A percentile compares a stretch with the other conserved stretches of the same genome.
phyloP scores from a whole-genome alignment of 129 eudicot species.

The Deinandra increscens region DNA sequence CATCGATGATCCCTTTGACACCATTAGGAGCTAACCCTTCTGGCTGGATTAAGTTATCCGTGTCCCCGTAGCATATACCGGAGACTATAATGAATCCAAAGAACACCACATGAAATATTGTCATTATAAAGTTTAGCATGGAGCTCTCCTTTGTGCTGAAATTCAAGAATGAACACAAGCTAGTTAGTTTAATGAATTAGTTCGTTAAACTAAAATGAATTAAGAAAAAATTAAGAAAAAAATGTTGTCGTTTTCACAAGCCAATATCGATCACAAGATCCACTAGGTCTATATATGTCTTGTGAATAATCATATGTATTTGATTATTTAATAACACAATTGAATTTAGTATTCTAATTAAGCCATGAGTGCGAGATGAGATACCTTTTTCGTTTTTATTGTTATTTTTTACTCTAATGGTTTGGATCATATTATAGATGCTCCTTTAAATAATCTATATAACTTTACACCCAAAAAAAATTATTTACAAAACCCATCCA shows the following conservation, averaged over 20 bases:
- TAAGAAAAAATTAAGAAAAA: no score
- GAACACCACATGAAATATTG: conserved; percentile 62
- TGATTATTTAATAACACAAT: conserved; percentile 20
- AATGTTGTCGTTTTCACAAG: conserved; percentile 36
- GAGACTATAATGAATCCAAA: conserved; percentile 63
- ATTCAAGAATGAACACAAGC: conserved; percentile 5
- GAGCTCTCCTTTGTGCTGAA: conserved; percentile 91
- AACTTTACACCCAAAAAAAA: background rate
- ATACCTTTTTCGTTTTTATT: conserved; percentile 3
- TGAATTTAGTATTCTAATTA: conserved; percentile 17
- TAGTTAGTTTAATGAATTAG: background rate
- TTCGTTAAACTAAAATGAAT: background rate
- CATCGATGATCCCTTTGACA: conserved; percentile 59
- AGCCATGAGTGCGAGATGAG: conserved; percentile 4
- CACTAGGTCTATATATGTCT: conserved; percentile 25
- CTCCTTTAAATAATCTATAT: background rate
- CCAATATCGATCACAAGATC: conserved; percentile 39
- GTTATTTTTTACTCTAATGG: background rate
- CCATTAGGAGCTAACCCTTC: conserved; percentile 65
- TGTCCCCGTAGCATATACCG: conserved; percentile 59
- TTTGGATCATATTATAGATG: conserved; percentile 8
- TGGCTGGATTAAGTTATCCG: conserved; percentile 59
- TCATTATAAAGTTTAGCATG: conserved; percentile 62
- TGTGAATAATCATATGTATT: conserved; percentile 20
- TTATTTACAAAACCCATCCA: conserved; percentile 4